Evolutionary conservation across 345 rosid species (phyloP), one percentile per base, ranked within the genome.

Genomic region (Schrenkiella parvula): DNA sequence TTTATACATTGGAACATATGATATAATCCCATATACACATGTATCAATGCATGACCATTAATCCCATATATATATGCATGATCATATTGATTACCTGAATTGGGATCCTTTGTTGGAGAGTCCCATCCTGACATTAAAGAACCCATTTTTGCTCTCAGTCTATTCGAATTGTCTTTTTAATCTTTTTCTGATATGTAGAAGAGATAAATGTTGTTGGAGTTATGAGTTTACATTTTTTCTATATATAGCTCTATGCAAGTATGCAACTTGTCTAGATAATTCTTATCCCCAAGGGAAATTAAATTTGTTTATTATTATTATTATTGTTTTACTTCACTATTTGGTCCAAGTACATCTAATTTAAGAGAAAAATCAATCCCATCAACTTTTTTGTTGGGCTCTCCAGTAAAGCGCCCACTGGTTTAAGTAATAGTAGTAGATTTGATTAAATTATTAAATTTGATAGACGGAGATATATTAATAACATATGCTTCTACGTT

Each of bases 51-150:
- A 28, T 28, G 21, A n/a, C 58, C 31, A 25, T 53, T 29, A 26
- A 32, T 28, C 9, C 8, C 3, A 14, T n/a, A n/a, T 23, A 35
- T 47, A 54, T 47, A 54, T 55, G 18, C 32, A 69, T 48, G 35
- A 19, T 15, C 15, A 55, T 29, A 56, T 19, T 42, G 54, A 19
- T 79, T 79, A 90, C 99, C 87, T 73, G 74, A 56, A 10, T 74
- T 78, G 9, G 87, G 76, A 83, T 86, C 87, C 1, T 46, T 41
- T 8, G 77, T 71, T 13, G 72, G 86, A 12, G 96, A 95, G 74
- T 87, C 93, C 99, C 99, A 95, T 62, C 99, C 99, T 41, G 92
- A 77, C 99, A 95, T 81, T 80, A 95, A 77, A 81, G 98, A 95
- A 71, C 99, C 99, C 99, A 95, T 92, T n/a, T n/a, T 72, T 75